phyloP scores from a whole-genome alignment of 1,284 basidiomycete genomes.

The Melampsora americana region DNA sequence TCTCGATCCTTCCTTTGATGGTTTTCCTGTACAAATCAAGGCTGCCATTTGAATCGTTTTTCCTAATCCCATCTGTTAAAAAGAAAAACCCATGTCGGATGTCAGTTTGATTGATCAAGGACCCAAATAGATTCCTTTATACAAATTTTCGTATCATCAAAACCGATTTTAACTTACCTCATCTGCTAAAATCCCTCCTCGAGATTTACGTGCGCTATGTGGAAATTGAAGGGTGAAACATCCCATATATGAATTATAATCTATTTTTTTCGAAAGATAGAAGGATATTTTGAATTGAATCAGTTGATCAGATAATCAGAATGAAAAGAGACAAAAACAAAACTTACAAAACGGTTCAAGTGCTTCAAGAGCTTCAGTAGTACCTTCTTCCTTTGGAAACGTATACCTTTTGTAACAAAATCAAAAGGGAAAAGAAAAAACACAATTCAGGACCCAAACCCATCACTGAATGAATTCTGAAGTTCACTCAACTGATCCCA shows the following conservation, averaged over 20 bases:
- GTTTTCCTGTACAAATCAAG: constrained; percentile 72
- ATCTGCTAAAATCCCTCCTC: constrained; percentile 82
- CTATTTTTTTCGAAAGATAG: constrained; percentile 1
- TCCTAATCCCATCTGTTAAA: constrained; percentile 70
- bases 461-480: no score
- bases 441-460: no score
- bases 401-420: no score
- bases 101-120: no score
- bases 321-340: not conserved
- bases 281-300: constrained; percentile 18
- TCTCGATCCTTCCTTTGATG: constrained; percentile 53
- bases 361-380: constrained; percentile 55
- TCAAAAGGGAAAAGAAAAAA: no score
- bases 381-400: constrained; percentile 37
- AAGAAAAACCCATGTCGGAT: no score
- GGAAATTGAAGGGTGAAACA: constrained; percentile 86
- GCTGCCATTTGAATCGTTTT: constrained; percentile 96
- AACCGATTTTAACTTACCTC: no score
- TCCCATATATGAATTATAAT: constrained; percentile 60
- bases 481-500: constrained; percentile 82
- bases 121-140: no score
- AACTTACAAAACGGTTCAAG: constrained; percentile 65
- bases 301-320: not conserved
- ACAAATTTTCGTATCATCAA: no score
- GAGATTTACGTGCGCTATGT: constrained; percentile 70